These are phyloP conservation scores for Botrytis paeoniae DNA, from an alignment of 2,329 filamentous ascomycete genomes.

Conservation along the genomic window DNA sequence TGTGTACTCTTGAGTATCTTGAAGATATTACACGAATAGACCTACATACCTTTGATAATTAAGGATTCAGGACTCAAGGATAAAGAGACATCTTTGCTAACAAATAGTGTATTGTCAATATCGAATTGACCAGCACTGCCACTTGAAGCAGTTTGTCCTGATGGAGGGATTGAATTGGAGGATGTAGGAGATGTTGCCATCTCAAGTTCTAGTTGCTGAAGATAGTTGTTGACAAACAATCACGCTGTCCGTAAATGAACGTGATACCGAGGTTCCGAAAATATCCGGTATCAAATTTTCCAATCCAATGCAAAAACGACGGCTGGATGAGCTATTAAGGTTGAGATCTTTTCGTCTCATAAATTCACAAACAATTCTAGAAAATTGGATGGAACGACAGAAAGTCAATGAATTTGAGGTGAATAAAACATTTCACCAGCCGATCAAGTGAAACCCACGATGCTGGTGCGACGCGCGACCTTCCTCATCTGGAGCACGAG, in stretches of 20 bases:
- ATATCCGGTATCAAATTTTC: neutral
- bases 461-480: constrained; percentile 14
- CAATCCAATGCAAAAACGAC: neutral
- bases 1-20: neutral
- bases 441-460: neutral
- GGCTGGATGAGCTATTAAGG: neutral
- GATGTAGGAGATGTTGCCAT: constrained; percentile 10
- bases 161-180: neutral
- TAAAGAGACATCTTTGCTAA: constrained; percentile 11
- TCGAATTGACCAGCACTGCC: neutral
- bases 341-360: neutral
- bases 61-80: constrained; percentile 11
- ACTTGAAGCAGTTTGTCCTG: neutral
- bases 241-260: neutral
- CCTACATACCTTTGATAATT: constrained; percentile 8
- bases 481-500: constrained; percentile 3
- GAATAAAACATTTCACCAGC: neutral
- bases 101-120: constrained; percentile 11
- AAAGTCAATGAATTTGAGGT: neutral
- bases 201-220: neutral
- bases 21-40: neutral
- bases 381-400: neutral
- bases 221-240: neutral
- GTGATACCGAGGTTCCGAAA: constrained; percentile 17
- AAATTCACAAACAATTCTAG: neutral